Evolutionary conservation across 345 rosid genomes (phyloP), one percentile per base, ranked within the genome.

Genomic region (Eucalyptus coolabah): DNA sequence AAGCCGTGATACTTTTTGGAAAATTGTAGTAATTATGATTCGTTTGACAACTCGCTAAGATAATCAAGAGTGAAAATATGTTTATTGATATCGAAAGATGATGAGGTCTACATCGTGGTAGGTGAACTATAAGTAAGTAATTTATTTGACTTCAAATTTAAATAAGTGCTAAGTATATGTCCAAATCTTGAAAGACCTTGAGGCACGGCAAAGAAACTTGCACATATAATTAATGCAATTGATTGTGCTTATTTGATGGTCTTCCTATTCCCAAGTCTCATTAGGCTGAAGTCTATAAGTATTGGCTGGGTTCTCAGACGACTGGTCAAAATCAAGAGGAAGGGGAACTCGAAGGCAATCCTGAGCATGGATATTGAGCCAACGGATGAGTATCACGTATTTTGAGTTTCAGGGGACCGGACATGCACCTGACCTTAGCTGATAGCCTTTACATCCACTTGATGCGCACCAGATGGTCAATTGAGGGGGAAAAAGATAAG

Each of bases 311-410:
- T 23, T 56, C 28, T 23, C 0, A 56, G 6, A 56, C 30, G 12
- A 56, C 13, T 23, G 30, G 9, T 9, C 63, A 4, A 56, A 56
- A 56, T 23, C 12, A 56, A 56, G 28, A 21, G 60, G 30, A 24
- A 23, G 63, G 11, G 13, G 13, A 56, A 4, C 30, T 8, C 63
- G 1, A 23, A 56, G 63, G 63, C 63, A 56, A 56, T 56, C 63
- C 63, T 56, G 28, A 56, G 60, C 60, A 56, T 56, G 60, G 60
- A 56, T 21, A 56, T 23, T 56, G 5, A 21, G 28, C 60, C 60
- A 56, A 4, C 0, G 4, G 60, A 23, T 0, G 3, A 56, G 60
- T 8, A 56, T 23, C 2, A 56, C 23, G 28, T 0, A 8, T 23
- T 56, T 56, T 21, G 60, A 21, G 60, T 23, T 56, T 56, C 5